Base-by-base conservation (phyloP, 805 yeast species). In the Clavispora fructus region DNA sequence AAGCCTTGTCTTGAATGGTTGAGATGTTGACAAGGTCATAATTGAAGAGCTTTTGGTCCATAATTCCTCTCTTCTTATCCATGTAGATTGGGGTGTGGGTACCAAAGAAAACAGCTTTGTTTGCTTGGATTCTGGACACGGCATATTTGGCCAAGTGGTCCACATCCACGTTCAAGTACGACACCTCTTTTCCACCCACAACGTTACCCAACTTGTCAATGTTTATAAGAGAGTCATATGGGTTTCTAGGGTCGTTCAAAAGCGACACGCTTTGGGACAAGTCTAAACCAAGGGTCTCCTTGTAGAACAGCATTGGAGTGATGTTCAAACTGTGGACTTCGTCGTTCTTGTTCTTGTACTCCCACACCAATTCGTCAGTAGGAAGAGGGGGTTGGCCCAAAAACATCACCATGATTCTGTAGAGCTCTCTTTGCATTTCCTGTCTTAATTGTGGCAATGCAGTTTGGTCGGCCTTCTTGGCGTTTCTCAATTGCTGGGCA, bases 51-150 rank as follows among this genome's bases (percentile, higher is more conserved):
- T 46, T 39, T 45, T 51, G 46, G 41, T 56, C 58, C 57, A 56
- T 49, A 47, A 54, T 53, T 13, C 60, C 60, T 9, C 54, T 44
- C 48, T 52, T 54, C 46, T 54, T 54, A 46, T 56, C 57, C 54
- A 50, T 56, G 50, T 53, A 56, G 12, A 54, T 49, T 4, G 60
- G 60, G 16, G 58, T 51, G 40, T 56, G 60, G 6, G 58, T 52
- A 14, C 58, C 60, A 32, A 54, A 56, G 42, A 54, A 56, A 39
- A 56, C 54, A 2, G 58, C 57, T 7, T 51, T 35, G 46, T 54
- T 51, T 41, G 40, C 40, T 41, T 51, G 41, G 39, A 56, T 42
- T 11, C 57, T 37, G 35, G 51, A 39, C 31, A 54, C 43, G 10
- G 60, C 58, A 29, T 54, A 54, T 23, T 42, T 13, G 14, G 55